Base-by-base conservation (phyloP, 805 yeast species). In the Pichia insulana region DNA sequence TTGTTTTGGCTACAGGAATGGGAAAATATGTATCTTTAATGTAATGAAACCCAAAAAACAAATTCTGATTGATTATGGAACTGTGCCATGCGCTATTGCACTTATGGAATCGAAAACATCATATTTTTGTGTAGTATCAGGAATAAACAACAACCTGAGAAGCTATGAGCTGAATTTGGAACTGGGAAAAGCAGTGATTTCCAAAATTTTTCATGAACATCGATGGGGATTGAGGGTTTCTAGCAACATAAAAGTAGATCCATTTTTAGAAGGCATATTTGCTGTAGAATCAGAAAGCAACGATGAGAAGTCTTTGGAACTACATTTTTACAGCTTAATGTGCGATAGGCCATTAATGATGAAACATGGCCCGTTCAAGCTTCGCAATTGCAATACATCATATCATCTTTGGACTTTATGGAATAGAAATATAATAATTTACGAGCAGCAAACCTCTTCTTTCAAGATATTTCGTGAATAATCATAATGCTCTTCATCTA, bases 1-100 rank as follows among this genome's bases (percentile, higher is more conserved):
- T 22, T 22, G 25, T 8, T 22, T 22, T 34, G 47, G 50, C 2
- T 47, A 41, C 19, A 41, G 50, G 39, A 41, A 47, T 28, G 50
- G 50, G 13, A 35, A 25, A 7, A 43, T 44, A 10, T 12, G 33
- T 4, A 39, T 43, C 8, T 28, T 25, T 10, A 4, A 40, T 17
- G n/a, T 13, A 6, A 8, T 6, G 8, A 22, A 22, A 5, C 25
- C 25, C 3, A 12, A 18, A 16, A 26, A 13, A 8, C n/a, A 20
- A 7, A 12, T 36, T 16, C 3, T 7, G 11, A 17, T 41, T 26
- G 28, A 33, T 16, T 32, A 38, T 12, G 44, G 43, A 9, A 22
- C 25, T 18, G 37, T 1, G 27, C 48, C 5, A 34, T 47, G 15
- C 43, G 50, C 20, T 18, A 19, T 40, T 7, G 18, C 20, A 19